Conservation (phyloP, 148 eudicot species). For the Arbutus unedo region DNA sequence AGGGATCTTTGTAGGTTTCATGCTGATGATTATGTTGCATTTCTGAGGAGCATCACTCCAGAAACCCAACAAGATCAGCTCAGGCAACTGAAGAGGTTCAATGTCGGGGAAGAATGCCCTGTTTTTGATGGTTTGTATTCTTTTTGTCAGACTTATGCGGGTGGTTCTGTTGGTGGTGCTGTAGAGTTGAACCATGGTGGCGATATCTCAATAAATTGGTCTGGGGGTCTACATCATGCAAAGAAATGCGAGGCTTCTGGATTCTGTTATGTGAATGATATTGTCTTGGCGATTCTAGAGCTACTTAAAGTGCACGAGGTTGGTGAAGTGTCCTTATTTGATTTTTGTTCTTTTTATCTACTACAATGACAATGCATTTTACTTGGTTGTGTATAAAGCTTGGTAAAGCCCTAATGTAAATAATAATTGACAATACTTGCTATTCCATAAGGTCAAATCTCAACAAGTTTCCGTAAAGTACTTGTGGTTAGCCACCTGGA, state of each 20-base stretch:
- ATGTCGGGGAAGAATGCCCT: conserved; percentile 73
- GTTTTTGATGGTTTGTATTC: conserved; percentile 64
- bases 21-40: conserved; percentile 61
- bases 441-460: background rate
- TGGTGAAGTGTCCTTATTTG: conserved; percentile 17
- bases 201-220: conserved; percentile 67
- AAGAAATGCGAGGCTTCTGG: conserved; percentile 74
- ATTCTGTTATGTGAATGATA: conserved; percentile 68
- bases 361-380: background rate
- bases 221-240: conserved; percentile 73
- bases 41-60: conserved; percentile 51
- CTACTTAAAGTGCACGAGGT: conserved; percentile 69
- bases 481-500: background rate
- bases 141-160: conserved; percentile 67
- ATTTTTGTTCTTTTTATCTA: background rate
- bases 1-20: conserved; percentile 59
- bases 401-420: background rate
- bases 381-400: background rate
- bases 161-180: conserved; percentile 66
- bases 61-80: conserved; percentile 63
- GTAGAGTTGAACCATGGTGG: conserved; percentile 57
- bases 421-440: background rate
- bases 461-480: background rate
- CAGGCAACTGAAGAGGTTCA: conserved; percentile 61
- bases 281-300: conserved; percentile 57